Evolutionary conservation across 2,329 filamentous ascomycete genomes (phyloP).

Genomic region (Diaporthe sp.): DNA sequence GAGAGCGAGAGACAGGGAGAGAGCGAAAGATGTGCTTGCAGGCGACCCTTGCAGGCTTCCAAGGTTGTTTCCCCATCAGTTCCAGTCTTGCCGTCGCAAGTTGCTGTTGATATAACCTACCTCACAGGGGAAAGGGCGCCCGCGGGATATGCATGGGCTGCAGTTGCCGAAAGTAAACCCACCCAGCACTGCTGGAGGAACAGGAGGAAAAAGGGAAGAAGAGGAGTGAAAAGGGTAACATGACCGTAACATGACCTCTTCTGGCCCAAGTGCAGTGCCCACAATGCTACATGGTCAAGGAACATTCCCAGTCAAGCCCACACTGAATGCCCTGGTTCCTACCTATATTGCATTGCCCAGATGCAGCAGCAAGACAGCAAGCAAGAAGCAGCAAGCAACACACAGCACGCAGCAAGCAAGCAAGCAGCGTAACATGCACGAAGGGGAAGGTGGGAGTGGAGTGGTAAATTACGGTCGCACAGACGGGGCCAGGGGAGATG

Average conservation of each 20-base stretch:
- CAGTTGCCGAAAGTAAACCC: conserved; percentile 17
- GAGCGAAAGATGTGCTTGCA: background rate
- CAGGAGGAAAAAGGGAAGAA: background rate
- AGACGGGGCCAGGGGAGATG: background rate
- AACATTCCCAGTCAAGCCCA: background rate
- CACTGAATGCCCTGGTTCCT: background rate
- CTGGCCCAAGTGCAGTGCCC: background rate
- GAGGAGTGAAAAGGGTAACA: background rate
- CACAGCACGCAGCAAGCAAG: background rate
- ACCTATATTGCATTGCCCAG: background rate
- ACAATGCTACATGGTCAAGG: background rate
- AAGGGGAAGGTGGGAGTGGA: conserved; percentile 22
- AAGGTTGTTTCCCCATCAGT: background rate
- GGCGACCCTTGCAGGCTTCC: conserved; percentile 8
- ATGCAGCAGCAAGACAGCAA: background rate
- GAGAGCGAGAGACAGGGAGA: no score
- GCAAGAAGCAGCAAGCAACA: background rate
- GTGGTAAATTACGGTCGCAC: conserved; percentile 16
- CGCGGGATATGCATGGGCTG: conserved; percentile 10
- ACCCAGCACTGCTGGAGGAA: background rate
- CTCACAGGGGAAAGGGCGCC: conserved; percentile 10
- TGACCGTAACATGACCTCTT: conserved; percentile 1
- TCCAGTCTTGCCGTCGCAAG: background rate
- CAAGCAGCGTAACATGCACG: background rate
- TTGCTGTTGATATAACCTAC: conserved; percentile 6